A percentile compares a stretch with the other conserved stretches of the same genome.
Evolutionary conservation across 2,329 filamentous ascomycete genomes (phyloP).

Genomic region (Phaeosphaeria sp.): DNA sequence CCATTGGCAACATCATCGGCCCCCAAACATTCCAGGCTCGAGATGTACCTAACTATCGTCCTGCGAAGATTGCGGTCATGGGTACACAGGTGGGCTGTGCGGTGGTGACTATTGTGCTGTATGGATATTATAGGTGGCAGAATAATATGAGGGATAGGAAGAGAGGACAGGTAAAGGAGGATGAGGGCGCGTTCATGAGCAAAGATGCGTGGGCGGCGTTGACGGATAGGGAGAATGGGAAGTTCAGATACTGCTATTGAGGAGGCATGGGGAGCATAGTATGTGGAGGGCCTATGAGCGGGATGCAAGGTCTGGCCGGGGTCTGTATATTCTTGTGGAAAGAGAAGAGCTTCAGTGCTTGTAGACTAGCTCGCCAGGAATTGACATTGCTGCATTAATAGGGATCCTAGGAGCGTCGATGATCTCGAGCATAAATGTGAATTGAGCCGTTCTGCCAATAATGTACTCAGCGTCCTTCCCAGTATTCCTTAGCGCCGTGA

Average conservation of each 20-base stretch:
- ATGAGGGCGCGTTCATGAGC: slow-evolving; percentile 1
- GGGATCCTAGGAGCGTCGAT: no score
- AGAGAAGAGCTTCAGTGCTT: no score
- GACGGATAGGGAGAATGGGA: slow-evolving; percentile 5
- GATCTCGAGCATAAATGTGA: no score
- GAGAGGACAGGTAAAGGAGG: neutral
- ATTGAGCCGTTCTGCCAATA: no score
- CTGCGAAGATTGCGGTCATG: slow-evolving; percentile 53
- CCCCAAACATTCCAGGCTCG: slow-evolving; percentile 27
- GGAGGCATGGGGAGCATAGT: neutral
- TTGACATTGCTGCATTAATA: no score
- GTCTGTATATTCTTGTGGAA: no score
- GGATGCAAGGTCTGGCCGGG: no score
- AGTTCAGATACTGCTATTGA: slow-evolving; percentile 20
- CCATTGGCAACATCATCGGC: slow-evolving; percentile 45
- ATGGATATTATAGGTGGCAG: slow-evolving; percentile 21
- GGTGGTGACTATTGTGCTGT: slow-evolving; percentile 15
- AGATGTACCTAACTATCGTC: slow-evolving; percentile 32
- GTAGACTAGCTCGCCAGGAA: no score
- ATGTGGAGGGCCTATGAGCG: no score
- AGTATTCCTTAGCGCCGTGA: no score
- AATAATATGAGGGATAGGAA: slow-evolving; percentile 11
- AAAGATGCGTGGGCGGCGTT: slow-evolving; percentile 1
- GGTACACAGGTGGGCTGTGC: slow-evolving; percentile 37
- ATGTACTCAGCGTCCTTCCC: no score